Percentiles rank a stretch among this genome's conserved stretches.
Conservation (phyloP, 2,329 filamentous ascomycete species). For the Neophaeococcomyces mojaviensis region DNA sequence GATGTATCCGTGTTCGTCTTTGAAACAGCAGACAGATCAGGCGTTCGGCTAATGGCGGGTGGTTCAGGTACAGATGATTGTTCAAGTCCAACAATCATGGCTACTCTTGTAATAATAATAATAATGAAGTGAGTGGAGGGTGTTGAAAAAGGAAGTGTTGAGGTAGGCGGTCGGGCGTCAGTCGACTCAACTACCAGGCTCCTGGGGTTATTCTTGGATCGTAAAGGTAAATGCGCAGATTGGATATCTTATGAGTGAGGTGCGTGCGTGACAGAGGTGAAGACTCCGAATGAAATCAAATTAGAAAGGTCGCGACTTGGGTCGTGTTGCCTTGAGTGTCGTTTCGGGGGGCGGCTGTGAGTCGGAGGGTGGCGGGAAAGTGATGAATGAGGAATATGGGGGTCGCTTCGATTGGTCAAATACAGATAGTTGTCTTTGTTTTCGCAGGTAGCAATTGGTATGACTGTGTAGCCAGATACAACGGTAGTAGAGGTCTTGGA, state of each 20-base stretch:
- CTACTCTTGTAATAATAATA: background rate
- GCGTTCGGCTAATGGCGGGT: slow-evolving; percentile 4
- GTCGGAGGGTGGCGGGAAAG: background rate
- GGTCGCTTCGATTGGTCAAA: too few species aligned
- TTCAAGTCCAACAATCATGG: slow-evolving; percentile 7
- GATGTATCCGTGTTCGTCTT: background rate
- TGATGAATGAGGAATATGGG: background rate
- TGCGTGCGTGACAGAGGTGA: background rate
- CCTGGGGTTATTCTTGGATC: background rate
- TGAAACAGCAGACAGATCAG: background rate
- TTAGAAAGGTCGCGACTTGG: background rate
- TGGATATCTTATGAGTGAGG: too few species aligned
- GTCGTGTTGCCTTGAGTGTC: background rate
- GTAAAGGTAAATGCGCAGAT: too few species aligned
- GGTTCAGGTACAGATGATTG: slow-evolving; percentile 5
- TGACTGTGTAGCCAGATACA: too few species aligned
- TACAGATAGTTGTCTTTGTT: too few species aligned
- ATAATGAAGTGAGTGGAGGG: slow-evolving; percentile 4
- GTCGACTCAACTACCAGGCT: slow-evolving; percentile 5
- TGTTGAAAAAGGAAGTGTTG: background rate
- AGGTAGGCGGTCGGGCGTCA: background rate
- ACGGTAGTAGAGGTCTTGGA: background rate
- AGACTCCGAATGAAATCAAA: background rate
- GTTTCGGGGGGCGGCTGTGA: background rate
- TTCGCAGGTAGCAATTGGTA: too few species aligned